These are phyloP conservation scores for Colletotrichum gloeosporioides DNA, from an alignment of 2,329 filamentous ascomycete genomes.

Conservation along the genomic window DNA sequence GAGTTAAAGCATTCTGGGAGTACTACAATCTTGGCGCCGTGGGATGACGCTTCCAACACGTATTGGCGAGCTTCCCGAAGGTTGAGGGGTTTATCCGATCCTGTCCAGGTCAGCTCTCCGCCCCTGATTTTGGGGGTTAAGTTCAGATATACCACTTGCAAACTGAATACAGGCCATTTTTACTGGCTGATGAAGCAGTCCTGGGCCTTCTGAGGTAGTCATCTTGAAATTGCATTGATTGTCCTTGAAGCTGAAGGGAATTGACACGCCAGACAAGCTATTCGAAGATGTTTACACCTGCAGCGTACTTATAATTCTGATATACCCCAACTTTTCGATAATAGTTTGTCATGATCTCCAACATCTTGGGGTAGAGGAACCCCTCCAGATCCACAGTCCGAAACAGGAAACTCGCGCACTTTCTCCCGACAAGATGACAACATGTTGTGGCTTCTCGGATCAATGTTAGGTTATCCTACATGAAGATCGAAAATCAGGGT, in stretches of 20 bases:
- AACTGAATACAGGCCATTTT: conserved; percentile 85
- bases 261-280: too few species aligned
- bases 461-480: too few species aligned
- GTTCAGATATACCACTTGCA: conserved; percentile 50
- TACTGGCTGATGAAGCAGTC: conserved; percentile 58
- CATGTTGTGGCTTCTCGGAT: too few species aligned
- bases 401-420: not conserved
- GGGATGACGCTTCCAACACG: conserved; percentile 77
- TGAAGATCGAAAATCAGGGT: too few species aligned
- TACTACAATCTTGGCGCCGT: conserved; percentile 84
- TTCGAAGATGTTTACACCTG: not conserved
- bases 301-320: not conserved
- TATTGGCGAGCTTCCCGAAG: conserved; percentile 80
- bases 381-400: not conserved
- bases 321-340: not conserved
- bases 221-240: not conserved
- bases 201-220: not conserved
- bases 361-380: not conserved
- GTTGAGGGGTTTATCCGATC: conserved; percentile 84
- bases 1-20: conserved; percentile 99
- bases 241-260: too few species aligned
- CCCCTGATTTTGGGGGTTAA: rapidly evolving
- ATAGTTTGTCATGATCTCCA: not conserved
- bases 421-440: too few species aligned
- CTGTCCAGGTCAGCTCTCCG: conserved; percentile 45